These are phyloP conservation scores for Podaxis rugospora DNA, from an alignment of 768 basidiomycete species.

Conservation along the genomic window DNA sequence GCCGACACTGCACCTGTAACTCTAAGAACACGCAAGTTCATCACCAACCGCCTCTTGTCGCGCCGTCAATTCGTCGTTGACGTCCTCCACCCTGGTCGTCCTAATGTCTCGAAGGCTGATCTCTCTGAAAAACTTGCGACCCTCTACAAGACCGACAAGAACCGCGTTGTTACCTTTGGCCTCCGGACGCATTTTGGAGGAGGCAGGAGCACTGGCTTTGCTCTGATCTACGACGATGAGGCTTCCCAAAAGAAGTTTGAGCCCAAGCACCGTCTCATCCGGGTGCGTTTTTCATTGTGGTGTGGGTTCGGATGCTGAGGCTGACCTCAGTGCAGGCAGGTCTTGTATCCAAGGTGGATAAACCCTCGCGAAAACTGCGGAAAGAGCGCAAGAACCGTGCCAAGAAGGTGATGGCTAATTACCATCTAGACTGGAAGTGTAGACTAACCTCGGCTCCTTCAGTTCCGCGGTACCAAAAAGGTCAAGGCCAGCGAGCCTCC, in stretches of 20 bases:
- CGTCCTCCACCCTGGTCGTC: constrained; percentile 90
- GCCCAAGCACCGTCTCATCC: constrained; percentile 90
- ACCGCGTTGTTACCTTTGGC: constrained; percentile 90
- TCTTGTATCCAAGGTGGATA: constrained; percentile 72
- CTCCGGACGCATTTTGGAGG: constrained; percentile 97
- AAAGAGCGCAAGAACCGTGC: constrained; percentile 99
- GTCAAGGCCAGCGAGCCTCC: constrained; percentile 85
- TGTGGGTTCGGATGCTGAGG: not conserved
- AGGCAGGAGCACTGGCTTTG: constrained; percentile 95
- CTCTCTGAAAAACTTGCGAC: constrained; percentile 88
- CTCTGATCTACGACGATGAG: constrained; percentile 96
- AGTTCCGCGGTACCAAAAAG: constrained; percentile 97
- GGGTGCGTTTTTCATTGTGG: constrained; percentile 53
- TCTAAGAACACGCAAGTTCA: constrained; percentile 97
- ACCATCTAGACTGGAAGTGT: not conserved
- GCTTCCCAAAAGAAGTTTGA: constrained; percentile 95
- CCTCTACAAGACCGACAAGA: constrained; percentile 91
- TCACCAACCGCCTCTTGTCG: constrained; percentile 95
- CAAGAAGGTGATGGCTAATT: constrained; percentile 72
- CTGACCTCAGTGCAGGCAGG: constrained; percentile 47
- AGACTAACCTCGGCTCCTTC: constrained; percentile 14
- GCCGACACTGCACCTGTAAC: constrained; percentile 86
- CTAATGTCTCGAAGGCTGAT: constrained; percentile 91
- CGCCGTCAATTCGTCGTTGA: constrained; percentile 96
- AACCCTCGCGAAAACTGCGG: constrained; percentile 93